These are phyloP conservation scores for Capronia americana DNA, from an alignment of 2,329 filamentous ascomycete species.

Conservation along the genomic window DNA sequence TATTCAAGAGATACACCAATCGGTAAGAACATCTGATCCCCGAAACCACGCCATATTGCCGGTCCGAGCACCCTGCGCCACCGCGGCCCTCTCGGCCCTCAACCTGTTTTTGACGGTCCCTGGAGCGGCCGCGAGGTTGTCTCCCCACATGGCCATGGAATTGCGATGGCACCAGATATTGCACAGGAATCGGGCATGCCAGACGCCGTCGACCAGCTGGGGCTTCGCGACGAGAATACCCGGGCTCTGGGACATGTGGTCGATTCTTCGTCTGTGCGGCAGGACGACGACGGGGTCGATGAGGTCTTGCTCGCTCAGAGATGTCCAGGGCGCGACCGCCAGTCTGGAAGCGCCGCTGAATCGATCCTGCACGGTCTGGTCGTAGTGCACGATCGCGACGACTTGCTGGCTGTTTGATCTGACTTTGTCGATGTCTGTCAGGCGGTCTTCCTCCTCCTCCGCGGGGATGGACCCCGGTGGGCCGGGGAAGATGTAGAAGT, in stretches of 20 bases:
- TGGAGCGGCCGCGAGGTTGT: neutral
- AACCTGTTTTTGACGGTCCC: neutral
- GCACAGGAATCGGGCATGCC: neutral
- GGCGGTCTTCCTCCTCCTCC: neutral
- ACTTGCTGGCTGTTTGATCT: neutral
- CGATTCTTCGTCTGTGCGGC: neutral
- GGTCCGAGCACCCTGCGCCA: neutral
- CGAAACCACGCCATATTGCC: neutral
- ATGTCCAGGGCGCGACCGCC: neutral
- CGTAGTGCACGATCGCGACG: neutral
- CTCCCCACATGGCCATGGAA: neutral
- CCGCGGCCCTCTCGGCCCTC: neutral
- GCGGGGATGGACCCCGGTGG: neutral
- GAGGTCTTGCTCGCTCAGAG: neutral
- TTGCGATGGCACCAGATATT: neutral
- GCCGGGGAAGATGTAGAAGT: neutral
- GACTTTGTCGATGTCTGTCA: neutral
- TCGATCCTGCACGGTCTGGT: neutral
- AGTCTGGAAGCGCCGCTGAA: neutral
- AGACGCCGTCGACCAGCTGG: neutral
- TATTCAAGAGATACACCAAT: neutral
- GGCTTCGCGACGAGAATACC: neutral
- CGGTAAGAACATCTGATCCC: neutral
- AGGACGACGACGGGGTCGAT: neutral
- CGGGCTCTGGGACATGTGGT: neutral